These are phyloP conservation scores for Flaveria floridana DNA, from an alignment of 140 eudicot genomes.

Conservation along the genomic window DNA sequence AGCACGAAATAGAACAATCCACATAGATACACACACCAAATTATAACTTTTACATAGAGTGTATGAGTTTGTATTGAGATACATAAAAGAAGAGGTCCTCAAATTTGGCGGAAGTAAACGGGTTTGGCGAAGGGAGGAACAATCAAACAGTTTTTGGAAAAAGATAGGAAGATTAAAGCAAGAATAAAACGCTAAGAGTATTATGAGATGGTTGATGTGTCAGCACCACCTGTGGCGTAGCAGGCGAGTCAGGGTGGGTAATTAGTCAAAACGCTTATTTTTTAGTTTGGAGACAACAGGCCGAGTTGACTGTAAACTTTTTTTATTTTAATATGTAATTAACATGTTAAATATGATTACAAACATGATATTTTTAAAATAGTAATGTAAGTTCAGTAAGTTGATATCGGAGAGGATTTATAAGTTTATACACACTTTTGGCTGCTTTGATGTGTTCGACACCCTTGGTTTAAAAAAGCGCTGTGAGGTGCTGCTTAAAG, in stretches of 20 bases:
- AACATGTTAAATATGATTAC: not conserved
- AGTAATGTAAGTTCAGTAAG: not conserved
- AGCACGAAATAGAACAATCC: not conserved
- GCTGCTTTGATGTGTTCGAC: not conserved
- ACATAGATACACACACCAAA: not conserved
- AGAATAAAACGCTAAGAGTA: not conserved
- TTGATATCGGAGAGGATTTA: not conserved
- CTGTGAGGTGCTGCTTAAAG: too few species aligned
- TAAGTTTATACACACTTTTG: too few species aligned
- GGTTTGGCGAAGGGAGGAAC: not conserved
- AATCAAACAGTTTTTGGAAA: not conserved
- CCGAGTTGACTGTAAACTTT: not conserved
- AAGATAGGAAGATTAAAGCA: slow-evolving; percentile 8
- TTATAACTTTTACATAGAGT: not conserved
- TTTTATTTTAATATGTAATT: not conserved
- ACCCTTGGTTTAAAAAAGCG: too few species aligned
- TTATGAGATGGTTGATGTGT: not conserved
- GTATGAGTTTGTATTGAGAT: not conserved
- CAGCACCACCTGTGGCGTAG: not conserved
- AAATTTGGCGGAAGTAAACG: not conserved
- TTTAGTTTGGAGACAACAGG: not conserved
- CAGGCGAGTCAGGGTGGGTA: not conserved
- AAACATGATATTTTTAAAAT: not conserved
- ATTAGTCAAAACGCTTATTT: not conserved
- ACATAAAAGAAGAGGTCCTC: not conserved